Evolutionary conservation across 2,329 filamentous ascomycete species (phyloP).

Genomic region (Coniochaeta sp.): DNA sequence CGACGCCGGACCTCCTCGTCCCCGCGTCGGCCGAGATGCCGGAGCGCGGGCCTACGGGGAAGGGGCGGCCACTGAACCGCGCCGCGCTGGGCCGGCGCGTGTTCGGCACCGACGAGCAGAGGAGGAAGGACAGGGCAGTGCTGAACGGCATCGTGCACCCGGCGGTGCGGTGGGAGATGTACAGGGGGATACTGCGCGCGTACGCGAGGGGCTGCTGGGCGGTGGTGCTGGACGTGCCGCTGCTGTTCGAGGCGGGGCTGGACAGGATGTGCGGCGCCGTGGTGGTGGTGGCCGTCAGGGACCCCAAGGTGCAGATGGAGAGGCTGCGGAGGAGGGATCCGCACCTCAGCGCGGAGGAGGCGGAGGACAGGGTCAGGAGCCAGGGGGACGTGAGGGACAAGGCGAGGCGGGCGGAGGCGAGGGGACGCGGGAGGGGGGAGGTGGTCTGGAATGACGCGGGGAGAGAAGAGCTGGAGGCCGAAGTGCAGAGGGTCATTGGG

Average conservation of each 20-base stretch:
- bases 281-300: conserved; percentile 76
- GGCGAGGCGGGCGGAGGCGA: conserved; percentile 56
- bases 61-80: conserved; percentile 72
- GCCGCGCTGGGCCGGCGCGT: conserved; percentile 78
- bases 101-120: conserved; percentile 71
- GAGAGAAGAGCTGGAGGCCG: conserved; percentile 58
- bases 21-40: conserved; percentile 44
- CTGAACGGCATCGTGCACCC: conserved; percentile 92
- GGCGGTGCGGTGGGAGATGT: conserved; percentile 77
- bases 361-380: conserved; percentile 75
- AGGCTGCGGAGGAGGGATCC: conserved; percentile 68
- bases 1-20: conserved; percentile 79
- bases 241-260: conserved; percentile 83
- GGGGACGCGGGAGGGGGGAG: conserved; percentile 57
- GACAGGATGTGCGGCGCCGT: conserved; percentile 81
- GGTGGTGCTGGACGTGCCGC: conserved; percentile 83
- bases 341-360: conserved; percentile 78
- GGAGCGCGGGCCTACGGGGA: conserved; percentile 47
- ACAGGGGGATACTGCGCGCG: conserved; percentile 60
- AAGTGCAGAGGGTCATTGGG: conserved; percentile 60
- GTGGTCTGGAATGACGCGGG: conserved; percentile 89
- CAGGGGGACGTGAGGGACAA: conserved; percentile 84
- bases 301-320: conserved; percentile 75
- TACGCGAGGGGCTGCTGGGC: conserved; percentile 78
- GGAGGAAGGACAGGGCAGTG: conserved; percentile 62